Base-by-base conservation (phyloP, 2,329 filamentous ascomycete species). In the Penicillium sp. region DNA sequence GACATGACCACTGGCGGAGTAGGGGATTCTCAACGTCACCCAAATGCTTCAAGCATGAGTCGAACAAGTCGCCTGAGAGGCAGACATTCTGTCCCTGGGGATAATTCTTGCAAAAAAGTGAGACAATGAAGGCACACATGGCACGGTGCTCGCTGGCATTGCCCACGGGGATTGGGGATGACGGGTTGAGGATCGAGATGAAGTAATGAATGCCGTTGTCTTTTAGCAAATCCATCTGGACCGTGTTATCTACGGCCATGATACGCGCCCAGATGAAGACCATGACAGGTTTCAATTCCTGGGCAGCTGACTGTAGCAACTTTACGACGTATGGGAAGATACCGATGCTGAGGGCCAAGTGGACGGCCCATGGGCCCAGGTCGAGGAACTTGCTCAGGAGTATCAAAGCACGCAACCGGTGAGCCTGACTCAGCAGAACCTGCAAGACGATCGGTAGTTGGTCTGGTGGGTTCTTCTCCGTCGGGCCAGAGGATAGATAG, bases 311-410 rank as follows among this genome's bases (percentile, higher is more conserved):
- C 67, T 98, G 93, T 13, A 98, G 75, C 26, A 98, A 76, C 70
- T 98, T 98, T 32, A 98, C 75, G n/a, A 98, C 93, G 64, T 98
- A 98, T 0, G 93, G 93, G 68, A 98, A 98, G 53, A 98, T 98
- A 25, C 93, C 93, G 52, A 98, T 98, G 68, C 90, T 96, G 12
- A 98, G 78, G 12, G 93, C 93, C 36, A 98, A 81, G 66, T 97
- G 93, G n/a, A 98, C 93, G 28, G 93, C 94, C 93, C 93, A 98
- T 0, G 93, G 93, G 0, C 93, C 93, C 35, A 97, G 80, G 62
- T 98, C 93, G 18, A 98, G 76, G 68, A 98, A 98, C 56, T 90
- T 88, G 49, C 90, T 93, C 0, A 98, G 78, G 5, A 98, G 74
- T 45, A 98, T 94, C 53, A 98, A 77, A 12, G 93, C 93, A 43